Base-by-base conservation (phyloP, 345 rosid genomes). In the Eucalyptus erythrocorys region DNA sequence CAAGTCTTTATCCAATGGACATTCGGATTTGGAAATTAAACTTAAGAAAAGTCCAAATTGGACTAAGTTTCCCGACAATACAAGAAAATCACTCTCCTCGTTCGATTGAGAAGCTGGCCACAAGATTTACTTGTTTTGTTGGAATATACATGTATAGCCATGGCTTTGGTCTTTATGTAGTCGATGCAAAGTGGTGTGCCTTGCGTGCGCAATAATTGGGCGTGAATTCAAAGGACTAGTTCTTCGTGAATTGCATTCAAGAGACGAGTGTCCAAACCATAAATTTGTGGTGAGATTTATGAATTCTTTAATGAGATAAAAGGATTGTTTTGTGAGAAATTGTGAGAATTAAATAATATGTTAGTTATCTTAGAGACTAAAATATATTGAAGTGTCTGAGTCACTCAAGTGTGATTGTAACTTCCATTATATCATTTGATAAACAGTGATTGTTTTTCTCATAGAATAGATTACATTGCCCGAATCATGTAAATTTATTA, bases 351-450 rank as follows among this genome's bases (percentile, higher is more conserved):
- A 14, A 64, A 64, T 13, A n/a, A 14, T 64, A 4, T n/a, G 19
- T 7, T 10, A 64, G 21, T 64, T n/a, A n/a, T 64, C 8, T 17
- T 34, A 0, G 26, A 22, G 45, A 37, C 8, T 37, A 0, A 5
- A 6, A 71, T 37, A 5, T 0, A 37, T 71, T 71, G 1, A 37
- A 9, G 45, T 71, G 5, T 71, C 0, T 21, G 0, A 71, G 2
- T 71, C 10, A 37, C 24, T 71, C 11, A 0, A 40, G 6, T 10
- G 1, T 37, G 5, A 71, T 71, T 71, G 0, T 37, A 19, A 71
- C 12, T 3, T 71, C 3, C 4, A 37, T 37, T 71, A 19, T 37
- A 17, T 68, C 80, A 16, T 24, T 0, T 34, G 0, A 32, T 66
- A 10, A 68, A 32, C 0, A 4, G 24, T 34, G 24, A 9, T 2